These are phyloP conservation scores for Phyllosticta ampelicida DNA, from an alignment of 2,329 filamentous ascomycete genomes.

Conservation along the genomic window DNA sequence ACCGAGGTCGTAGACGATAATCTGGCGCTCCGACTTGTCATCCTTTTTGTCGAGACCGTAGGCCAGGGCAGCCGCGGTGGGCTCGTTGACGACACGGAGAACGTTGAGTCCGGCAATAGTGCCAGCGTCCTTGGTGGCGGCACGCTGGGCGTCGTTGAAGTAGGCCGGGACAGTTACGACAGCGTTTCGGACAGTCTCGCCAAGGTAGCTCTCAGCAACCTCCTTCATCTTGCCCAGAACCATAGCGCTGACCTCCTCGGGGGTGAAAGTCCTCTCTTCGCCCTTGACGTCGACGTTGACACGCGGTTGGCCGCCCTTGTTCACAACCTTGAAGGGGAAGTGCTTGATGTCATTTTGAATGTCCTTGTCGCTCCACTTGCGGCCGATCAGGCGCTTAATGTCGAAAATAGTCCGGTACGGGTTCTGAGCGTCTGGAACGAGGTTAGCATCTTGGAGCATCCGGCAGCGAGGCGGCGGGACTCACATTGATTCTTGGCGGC, in stretches of 20 bases:
- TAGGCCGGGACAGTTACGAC: conserved; percentile 94
- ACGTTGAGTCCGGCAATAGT: conserved; percentile 87
- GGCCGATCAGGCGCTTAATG: conserved; percentile 42
- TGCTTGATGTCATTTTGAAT: conserved; percentile 93
- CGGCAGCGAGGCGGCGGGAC: not conserved
- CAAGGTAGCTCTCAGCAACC: conserved; percentile 66
- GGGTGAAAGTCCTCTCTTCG: conserved; percentile 60
- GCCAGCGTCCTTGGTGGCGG: conserved; percentile 93
- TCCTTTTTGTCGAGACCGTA: conserved; percentile 57
- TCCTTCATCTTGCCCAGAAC: conserved; percentile 79
- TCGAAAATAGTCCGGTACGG: conserved; percentile 39
- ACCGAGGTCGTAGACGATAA: conserved; percentile 33
- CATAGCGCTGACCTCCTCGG: conserved; percentile 67
- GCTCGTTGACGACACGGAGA: conserved; percentile 93
- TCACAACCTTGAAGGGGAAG: conserved; percentile 90
- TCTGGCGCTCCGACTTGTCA: conserved; percentile 28
- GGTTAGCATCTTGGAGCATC: not conserved
- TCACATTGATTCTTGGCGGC: conserved; percentile 43
- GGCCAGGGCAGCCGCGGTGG: conserved; percentile 87
- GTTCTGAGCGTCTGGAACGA: conserved; percentile 32
- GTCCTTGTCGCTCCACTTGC: conserved; percentile 47
- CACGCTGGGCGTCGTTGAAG: conserved; percentile 97
- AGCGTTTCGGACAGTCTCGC: conserved; percentile 74
- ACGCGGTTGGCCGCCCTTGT: conserved; percentile 82
- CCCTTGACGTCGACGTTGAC: conserved; percentile 64